phyloP scores from a whole-genome alignment of 148 eudicot genomes.

The Camellia lanceoleosa region DNA sequence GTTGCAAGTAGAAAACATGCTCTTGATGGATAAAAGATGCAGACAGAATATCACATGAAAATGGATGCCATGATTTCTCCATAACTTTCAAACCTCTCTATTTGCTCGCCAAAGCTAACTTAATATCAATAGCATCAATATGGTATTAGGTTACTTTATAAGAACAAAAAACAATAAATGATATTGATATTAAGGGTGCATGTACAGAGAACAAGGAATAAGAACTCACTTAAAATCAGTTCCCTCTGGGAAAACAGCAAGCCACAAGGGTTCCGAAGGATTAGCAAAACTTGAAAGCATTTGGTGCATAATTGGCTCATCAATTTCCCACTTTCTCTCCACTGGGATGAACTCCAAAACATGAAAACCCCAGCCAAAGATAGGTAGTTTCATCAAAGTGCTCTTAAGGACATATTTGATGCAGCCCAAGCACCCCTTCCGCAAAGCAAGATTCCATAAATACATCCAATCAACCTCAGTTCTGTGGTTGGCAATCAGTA shows the following conservation, averaged over 20 bases:
- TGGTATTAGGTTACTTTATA: neutral
- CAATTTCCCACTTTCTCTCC: slow-evolving; percentile 75
- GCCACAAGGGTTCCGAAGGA: slow-evolving; percentile 59
- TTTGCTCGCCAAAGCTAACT: neutral
- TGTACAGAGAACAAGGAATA: slow-evolving; percentile 7
- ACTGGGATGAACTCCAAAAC: slow-evolving; percentile 77
- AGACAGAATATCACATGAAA: neutral
- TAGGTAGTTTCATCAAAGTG: slow-evolving; percentile 75
- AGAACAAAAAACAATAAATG: neutral
- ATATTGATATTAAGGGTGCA: slow-evolving; percentile 6
- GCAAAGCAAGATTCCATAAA: slow-evolving; percentile 71
- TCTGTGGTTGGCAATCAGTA: slow-evolving; percentile 73
- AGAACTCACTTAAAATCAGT: slow-evolving; percentile 72
- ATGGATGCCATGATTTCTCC: neutral
- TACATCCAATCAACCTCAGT: slow-evolving; percentile 97
- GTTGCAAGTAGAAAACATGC: neutral
- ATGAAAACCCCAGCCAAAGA: slow-evolving; percentile 82
- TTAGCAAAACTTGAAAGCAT: slow-evolving; percentile 49
- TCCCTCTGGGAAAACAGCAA: slow-evolving; percentile 79
- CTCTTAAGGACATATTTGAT: slow-evolving; percentile 74
- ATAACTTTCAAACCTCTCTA: neutral
- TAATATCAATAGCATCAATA: neutral
- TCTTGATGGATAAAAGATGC: neutral
- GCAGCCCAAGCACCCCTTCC: slow-evolving; percentile 63
- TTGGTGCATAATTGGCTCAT: slow-evolving; percentile 61